Conservation (phyloP, 2,329 filamentous ascomycete genomes). For the Cladophialophora yegresii region DNA sequence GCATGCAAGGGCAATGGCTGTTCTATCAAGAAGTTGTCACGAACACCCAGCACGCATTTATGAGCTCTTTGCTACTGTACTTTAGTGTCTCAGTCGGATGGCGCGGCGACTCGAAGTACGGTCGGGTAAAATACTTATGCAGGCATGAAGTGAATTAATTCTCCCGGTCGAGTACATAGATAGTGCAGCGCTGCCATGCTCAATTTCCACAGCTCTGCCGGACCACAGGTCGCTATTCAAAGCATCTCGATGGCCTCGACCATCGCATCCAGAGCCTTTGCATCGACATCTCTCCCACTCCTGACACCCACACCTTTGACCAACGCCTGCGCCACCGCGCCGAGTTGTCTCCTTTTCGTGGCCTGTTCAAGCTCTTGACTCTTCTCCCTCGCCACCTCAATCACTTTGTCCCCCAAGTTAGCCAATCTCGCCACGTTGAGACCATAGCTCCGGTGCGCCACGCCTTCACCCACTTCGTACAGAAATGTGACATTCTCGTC, state of each 20-base stretch:
- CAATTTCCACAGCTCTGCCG: not conserved
- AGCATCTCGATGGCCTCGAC: conserved; percentile 36
- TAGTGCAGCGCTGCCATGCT: not conserved
- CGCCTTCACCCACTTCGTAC: conserved; percentile 87
- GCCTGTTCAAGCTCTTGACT: conserved; percentile 77
- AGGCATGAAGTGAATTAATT: not conserved
- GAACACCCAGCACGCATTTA: not conserved
- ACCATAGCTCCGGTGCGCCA: conserved; percentile 91
- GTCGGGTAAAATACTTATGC: not conserved
- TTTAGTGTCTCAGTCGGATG: not conserved
- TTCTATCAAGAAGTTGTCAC: not conserved
- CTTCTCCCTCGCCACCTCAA: conserved; percentile 78
- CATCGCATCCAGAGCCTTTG: conserved; percentile 28
- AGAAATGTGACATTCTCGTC: conserved; percentile 88
- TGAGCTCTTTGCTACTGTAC: not conserved
- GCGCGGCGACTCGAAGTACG: not conserved
- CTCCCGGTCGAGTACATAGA: not conserved
- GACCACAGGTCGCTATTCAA: conserved; percentile 1
- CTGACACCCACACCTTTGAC: not conserved
- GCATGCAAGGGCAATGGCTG: not conserved
- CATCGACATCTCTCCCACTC: not conserved
- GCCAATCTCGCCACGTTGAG: conserved; percentile 89
- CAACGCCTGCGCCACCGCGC: conserved; percentile 32
- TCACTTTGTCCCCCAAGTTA: conserved; percentile 71
- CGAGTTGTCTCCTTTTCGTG: conserved; percentile 65